These are phyloP conservation scores for Epichloe sibirici DNA, from an alignment of 2,329 filamentous ascomycete species.

Conservation along the genomic window DNA sequence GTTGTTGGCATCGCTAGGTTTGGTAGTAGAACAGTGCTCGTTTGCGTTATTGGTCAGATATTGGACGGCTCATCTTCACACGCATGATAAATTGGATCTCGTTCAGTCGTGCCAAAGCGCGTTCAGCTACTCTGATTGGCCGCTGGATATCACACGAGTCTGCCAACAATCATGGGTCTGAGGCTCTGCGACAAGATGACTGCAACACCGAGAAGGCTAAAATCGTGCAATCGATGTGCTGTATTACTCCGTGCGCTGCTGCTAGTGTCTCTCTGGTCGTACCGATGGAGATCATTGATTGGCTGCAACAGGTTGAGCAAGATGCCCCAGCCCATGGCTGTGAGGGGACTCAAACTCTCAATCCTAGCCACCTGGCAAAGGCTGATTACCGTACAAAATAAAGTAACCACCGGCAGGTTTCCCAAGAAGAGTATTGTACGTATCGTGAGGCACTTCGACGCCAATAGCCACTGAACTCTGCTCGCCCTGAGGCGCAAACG, in stretches of 20 bases:
- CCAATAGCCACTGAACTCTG: neutral
- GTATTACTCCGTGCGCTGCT: neutral
- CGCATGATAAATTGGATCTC: constrained; percentile 6
- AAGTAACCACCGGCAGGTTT: neutral
- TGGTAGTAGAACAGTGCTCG: neutral
- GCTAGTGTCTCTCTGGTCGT: neutral
- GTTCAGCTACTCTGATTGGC: constrained; percentile 4
- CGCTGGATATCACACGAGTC: neutral
- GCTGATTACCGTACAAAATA: neutral
- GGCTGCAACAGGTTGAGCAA: neutral
- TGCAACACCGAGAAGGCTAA: constrained; percentile 3
- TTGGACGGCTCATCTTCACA: constrained; percentile 1
- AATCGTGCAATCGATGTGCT: constrained; percentile 1
- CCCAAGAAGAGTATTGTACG: neutral
- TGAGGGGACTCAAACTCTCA: neutral
- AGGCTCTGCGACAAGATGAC: neutral
- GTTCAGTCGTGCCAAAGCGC: constrained; percentile 6
- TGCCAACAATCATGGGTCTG: neutral
- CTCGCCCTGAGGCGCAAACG: neutral
- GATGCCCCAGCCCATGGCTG: neutral
- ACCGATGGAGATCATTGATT: neutral
- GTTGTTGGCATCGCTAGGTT: neutral
- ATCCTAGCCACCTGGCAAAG: neutral
- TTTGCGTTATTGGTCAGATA: neutral
- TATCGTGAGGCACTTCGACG: neutral